Conservation (phyloP, 2,329 filamentous ascomycete species). For the Ilyonectria destructans region DNA sequence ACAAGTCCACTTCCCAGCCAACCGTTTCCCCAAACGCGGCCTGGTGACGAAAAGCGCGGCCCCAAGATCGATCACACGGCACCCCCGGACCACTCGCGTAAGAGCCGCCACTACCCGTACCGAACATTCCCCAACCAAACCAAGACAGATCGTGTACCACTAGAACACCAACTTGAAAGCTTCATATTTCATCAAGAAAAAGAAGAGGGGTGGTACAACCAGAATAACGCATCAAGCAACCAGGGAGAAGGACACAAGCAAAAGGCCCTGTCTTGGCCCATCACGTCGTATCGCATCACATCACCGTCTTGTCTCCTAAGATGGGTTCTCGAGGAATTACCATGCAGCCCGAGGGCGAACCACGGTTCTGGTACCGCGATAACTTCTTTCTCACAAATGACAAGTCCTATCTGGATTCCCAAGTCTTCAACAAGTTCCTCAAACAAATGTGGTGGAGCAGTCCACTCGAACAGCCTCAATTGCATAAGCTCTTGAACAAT, state of each 20-base stretch:
- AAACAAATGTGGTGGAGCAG: conserved; percentile 75
- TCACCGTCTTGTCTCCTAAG: conserved; percentile 23
- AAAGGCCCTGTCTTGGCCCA: not conserved
- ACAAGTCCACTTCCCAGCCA: conserved; percentile 14
- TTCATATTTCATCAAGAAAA: conserved; percentile 16
- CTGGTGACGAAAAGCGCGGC: conserved; percentile 25
- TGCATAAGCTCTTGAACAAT: conserved; percentile 69
- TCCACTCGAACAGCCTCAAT: conserved; percentile 62
- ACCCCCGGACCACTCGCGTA: conserved; percentile 10
- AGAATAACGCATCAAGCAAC: not conserved
- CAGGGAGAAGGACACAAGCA: conserved; percentile 9
- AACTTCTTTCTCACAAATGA: conserved; percentile 76
- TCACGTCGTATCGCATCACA: not conserved
- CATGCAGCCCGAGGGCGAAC: conserved; percentile 52
- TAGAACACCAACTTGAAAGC: conserved; percentile 13
- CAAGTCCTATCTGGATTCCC: conserved; percentile 67
- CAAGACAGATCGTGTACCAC: conserved; percentile 16
- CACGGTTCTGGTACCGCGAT: conserved; percentile 66
- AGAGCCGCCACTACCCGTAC: conserved; percentile 33
- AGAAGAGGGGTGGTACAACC: conserved; percentile 9
- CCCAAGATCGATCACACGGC: conserved; percentile 31
- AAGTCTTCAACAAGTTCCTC: conserved; percentile 71
- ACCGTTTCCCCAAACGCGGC: conserved; percentile 11
- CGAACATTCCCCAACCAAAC: conserved; percentile 5
- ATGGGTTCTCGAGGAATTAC: conserved; percentile 49